phyloP scores from a whole-genome alignment of 2,329 filamentous ascomycete genomes.

The Ramichloridium luteum region DNA sequence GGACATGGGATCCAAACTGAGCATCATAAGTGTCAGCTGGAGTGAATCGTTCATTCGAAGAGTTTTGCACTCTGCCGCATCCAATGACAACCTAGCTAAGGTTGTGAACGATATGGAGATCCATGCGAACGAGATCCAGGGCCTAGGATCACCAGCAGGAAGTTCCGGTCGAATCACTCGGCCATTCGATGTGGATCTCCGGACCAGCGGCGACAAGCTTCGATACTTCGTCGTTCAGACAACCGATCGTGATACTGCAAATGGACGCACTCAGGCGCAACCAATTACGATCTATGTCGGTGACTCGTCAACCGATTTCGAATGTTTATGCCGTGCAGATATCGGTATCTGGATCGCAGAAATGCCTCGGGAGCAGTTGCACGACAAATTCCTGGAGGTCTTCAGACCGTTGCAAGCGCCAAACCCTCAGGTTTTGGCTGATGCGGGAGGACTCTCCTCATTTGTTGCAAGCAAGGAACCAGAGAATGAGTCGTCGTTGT shows the following conservation, averaged over 20 bases:
- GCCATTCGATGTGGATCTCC: conserved; percentile 16
- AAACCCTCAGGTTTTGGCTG: conserved; percentile 5
- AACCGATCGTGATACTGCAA: no score
- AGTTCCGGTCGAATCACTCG: conserved; percentile 20
- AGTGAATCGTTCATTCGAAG: conserved; percentile 30
- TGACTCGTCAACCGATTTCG: conserved; percentile 37
- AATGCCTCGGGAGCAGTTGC: conserved; percentile 6
- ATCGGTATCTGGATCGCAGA: conserved; percentile 31
- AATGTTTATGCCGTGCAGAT: conserved; percentile 32
- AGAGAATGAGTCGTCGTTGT: conserved; percentile 3
- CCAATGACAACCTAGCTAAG: conserved; percentile 3
- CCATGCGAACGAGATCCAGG: conserved; percentile 27
- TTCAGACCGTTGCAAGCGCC: conserved; percentile 15
- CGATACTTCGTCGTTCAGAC: no score
- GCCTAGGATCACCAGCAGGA: conserved; percentile 14
- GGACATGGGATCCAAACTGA: conserved; percentile 10
- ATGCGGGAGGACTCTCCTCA: neutral
- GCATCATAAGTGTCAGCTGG: conserved; percentile 38
- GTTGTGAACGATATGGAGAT: conserved; percentile 13
- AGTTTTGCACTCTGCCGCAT: conserved; percentile 9
- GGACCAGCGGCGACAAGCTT: conserved; percentile 32
- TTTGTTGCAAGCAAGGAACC: neutral
- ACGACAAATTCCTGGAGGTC: conserved; percentile 9
- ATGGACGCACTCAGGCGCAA: neutral
- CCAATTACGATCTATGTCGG: conserved; percentile 32